Evolutionary conservation across 208 protist genomes (phyloP).

Genomic region (Trypanosoma boissoni): DNA sequence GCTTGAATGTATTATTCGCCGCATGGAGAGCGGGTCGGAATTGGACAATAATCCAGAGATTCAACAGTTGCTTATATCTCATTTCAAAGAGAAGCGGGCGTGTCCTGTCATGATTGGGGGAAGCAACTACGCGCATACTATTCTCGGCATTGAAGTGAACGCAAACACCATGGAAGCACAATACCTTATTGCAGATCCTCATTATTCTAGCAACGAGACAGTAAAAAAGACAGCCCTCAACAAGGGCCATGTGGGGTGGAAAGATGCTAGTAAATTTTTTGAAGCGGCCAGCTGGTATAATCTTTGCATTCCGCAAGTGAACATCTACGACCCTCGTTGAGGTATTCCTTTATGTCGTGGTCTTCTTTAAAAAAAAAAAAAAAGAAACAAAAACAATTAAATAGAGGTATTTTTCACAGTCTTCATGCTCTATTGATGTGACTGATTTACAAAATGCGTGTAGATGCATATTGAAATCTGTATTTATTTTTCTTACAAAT

Average conservation of each 20-base stretch:
- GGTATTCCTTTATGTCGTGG: too few species aligned
- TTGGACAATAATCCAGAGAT: conserved; percentile 71
- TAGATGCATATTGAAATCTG: too few species aligned
- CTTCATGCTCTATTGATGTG: too few species aligned
- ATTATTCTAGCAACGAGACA: conserved; percentile 88
- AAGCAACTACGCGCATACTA: conserved; percentile 94
- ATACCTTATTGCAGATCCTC: conserved; percentile 93
- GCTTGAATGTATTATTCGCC: conserved; percentile 84
- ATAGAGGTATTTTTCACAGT: too few species aligned
- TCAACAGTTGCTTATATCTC: conserved; percentile 62
- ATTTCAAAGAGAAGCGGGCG: conserved; percentile 80
- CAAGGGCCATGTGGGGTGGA: conserved; percentile 92
- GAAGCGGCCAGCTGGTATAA: conserved; percentile 91
- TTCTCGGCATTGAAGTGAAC: conserved; percentile 91
- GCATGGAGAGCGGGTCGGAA: conserved; percentile 78
- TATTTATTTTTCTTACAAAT: neutral
- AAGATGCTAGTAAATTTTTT: conserved; percentile 81
- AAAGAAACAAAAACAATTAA: too few species aligned
- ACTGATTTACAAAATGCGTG: too few species aligned
- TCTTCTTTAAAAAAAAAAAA: too few species aligned
- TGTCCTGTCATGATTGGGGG: conserved; percentile 95
- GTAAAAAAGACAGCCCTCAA: conserved; percentile 67
- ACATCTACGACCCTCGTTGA: conserved; percentile 64
- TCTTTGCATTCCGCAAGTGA: conserved; percentile 86
- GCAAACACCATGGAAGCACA: conserved; percentile 67